Evolutionary conservation across 805 yeast genomes (phyloP), one percentile per base, ranked within the genome.

Genomic region (Wilhelminamyces savonicus): DNA sequence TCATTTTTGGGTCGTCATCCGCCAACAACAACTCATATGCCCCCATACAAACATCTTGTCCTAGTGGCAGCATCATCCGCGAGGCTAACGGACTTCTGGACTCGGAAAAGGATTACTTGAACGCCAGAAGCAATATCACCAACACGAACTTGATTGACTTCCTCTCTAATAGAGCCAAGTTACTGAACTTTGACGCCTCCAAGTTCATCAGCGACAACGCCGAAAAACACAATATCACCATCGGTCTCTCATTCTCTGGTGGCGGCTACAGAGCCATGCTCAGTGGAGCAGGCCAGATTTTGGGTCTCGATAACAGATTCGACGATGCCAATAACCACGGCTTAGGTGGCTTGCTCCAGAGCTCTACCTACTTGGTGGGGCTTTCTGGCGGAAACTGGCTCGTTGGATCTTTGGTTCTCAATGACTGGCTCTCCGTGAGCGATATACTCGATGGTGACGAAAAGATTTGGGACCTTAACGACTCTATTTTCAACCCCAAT

Each of bases 401-500:
- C 15, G 30, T 42, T 4, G 46, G 44, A 23, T 29, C 14, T 20
- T 20, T 12, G n/a, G 19, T n/a, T 15, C 19, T 14, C 16, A 21
- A 21, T 32, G 46, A 62, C 37, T 64, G 56, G 53, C 43, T 52
- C 5, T 45, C 61, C 1, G 59, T 61, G 8, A 53, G 33, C 5
- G 56, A 57, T 22, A 49, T 62, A 13, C 8, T 58, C 12, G 31
- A 40, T 12, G 49, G 46, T 5, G 33, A 44, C 7, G 32, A 39
- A 10, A 47, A 48, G 15, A 67, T 82, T 32, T 85, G 95, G 95
- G 74, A 84, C 42, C 62, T 85, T 30, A 65, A 66, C 9, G 61
- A 76, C 40, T 66, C 78, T 4, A 75, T 85, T 24, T 52, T 77
- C 42, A 63, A 69, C 36, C 78, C 82, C 10, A 78, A 74, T 38